Evolutionary conservation across 164 flowering plant genomes (phyloP).

Genomic region (Vitis riparia): DNA sequence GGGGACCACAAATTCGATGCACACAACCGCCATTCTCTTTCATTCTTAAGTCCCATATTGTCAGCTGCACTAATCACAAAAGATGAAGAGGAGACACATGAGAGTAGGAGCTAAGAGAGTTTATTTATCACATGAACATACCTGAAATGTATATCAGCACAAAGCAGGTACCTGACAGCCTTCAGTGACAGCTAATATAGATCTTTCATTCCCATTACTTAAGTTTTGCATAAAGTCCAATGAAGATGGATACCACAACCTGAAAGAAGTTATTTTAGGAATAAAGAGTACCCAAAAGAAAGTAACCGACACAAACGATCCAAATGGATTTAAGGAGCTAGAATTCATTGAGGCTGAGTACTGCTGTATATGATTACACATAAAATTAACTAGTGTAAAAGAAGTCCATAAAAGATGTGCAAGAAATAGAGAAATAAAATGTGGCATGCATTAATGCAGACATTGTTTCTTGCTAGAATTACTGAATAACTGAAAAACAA

Average conservation of each 20-base stretch:
- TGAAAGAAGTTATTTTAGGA: constrained; percentile 22
- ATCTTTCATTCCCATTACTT: constrained; percentile 38
- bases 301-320: too few species aligned
- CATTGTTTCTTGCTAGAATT: too few species aligned
- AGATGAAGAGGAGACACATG: constrained; percentile 7
- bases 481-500: too few species aligned
- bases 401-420: not conserved
- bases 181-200: constrained; percentile 69
- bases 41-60: constrained; percentile 79
- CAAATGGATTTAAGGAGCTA: too few species aligned
- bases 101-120: not conserved
- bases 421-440: not conserved
- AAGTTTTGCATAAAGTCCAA: constrained; percentile 51
- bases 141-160: not conserved
- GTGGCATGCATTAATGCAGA: not conserved
- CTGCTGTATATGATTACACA: too few species aligned
- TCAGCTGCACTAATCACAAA: constrained; percentile 41
- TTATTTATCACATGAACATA: constrained; percentile 1
- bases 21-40: constrained; percentile 83
- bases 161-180: constrained; percentile 64
- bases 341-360: too few species aligned
- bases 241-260: constrained; percentile 73
- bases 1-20: constrained; percentile 64
- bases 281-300: too few species aligned
- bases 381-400: too few species aligned